Base-by-base conservation (phyloP, 768 basidiomycete genomes). In the Boletus patriciae region DNA sequence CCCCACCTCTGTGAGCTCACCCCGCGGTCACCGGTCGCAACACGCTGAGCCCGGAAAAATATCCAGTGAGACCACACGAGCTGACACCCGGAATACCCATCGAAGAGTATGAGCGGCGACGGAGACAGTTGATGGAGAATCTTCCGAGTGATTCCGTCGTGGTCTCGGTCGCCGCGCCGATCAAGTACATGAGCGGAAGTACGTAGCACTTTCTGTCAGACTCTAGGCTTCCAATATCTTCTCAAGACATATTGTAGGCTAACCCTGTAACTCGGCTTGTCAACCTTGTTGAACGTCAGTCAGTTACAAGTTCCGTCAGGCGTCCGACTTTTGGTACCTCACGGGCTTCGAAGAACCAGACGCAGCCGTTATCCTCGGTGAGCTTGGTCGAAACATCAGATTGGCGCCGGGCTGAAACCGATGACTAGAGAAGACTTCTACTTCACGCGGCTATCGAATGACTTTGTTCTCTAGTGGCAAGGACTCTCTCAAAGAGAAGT, bases 261-360 rank as follows among this genome's bases (percentile, higher is more conserved):
- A 10, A 31, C 42, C 45, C 37, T 23, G 15, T 50, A 33, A 46
- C 62, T 46, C 31, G 19, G 25, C 41, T 29, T 29, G 41, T n/a
- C 52, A 54, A 27, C 59, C 23, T 52, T 42, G 57, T 59, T 65
- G 46, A 53, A 48, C 37, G 37, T 45, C 16, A 9, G 48, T 34
- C 68, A 98, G 95, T 72, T 97, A 98, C 80, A 94, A 94, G 70
- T 97, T 92, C 68, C 84, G 96, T 23, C 96, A 96, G 73, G 84
- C 85, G 0, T 93, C 91, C 37, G 88, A 96, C 72, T 92, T 95
- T 70, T 93, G 89, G 89, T 98, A 99, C 71, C 78, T 99, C 15
- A 97, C 97, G 0, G 97, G 97, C 12, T 97, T 97, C 65, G 85
- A 93, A 55, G 96, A 98, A 68, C 92, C 94, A 1, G 89, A 96